phyloP scores from a whole-genome alignment of 495 filamentous ascomycete species.

The Penicillium riverlandense region DNA sequence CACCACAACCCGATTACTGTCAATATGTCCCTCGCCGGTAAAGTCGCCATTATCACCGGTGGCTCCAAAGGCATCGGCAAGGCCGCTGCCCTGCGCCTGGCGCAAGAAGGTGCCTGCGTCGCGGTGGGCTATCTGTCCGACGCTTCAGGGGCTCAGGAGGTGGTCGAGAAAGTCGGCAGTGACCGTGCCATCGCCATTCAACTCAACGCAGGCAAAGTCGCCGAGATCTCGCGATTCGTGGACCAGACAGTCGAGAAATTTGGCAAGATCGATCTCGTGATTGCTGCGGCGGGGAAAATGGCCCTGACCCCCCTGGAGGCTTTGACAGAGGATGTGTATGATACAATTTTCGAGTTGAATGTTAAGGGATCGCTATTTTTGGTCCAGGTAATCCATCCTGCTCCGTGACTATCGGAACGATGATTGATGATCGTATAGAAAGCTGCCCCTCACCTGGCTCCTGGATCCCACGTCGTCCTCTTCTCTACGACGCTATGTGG shows the following conservation, averaged over 20 bases:
- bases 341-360: conserved; percentile 47
- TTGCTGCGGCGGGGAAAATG: conserved; percentile 54
- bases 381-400: conserved; percentile 35
- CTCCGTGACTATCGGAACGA: background rate
- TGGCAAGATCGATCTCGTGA: conserved; percentile 54
- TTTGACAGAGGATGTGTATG: conserved; percentile 54
- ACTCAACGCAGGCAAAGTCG: conserved; percentile 36
- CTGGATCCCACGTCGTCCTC: conserved; percentile 52
- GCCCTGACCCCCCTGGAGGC: conserved; percentile 46
- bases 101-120: conserved; percentile 52
- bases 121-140: conserved; percentile 57
- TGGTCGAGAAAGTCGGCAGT: background rate
- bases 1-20: no score
- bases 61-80: conserved; percentile 62
- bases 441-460: conserved; percentile 53
- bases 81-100: conserved; percentile 47
- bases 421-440: conserved; percentile 28
- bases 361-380: conserved; percentile 66
- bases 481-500: conserved; percentile 44
- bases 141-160: conserved; percentile 41
- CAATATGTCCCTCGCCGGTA: conserved; percentile 39
- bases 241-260: conserved; percentile 37
- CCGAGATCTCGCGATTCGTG: conserved; percentile 35
- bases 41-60: conserved; percentile 60
- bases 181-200: conserved; percentile 46